Evolutionary conservation across 352 stramenopile species (phyloP).

Genomic region (Globisporangium spinosum): DNA sequence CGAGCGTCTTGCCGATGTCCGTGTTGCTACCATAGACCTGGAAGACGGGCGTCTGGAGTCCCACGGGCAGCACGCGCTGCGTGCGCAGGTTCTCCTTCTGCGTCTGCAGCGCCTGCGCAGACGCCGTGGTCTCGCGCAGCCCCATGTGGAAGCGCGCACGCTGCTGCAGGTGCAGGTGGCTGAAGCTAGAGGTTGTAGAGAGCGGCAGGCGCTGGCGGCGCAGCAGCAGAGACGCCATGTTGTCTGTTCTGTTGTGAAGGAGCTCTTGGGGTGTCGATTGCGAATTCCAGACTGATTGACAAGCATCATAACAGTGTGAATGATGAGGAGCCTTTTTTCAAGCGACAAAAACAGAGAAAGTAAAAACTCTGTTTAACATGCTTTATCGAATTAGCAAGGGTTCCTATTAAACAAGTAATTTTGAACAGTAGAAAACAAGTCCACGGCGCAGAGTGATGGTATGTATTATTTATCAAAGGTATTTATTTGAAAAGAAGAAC

Average conservation of each 20-base stretch:
- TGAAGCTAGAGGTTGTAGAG: not conserved
- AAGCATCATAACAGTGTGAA: conserved; percentile 1
- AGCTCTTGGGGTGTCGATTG: not conserved
- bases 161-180: not conserved
- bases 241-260: not conserved
- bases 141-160: conserved; percentile 43
- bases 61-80: conserved; percentile 40
- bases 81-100: conserved; percentile 54
- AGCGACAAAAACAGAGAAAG: too few species aligned
- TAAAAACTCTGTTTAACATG: not conserved
- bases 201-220: conserved; percentile 4
- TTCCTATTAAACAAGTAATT: too few species aligned
- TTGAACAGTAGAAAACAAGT: too few species aligned
- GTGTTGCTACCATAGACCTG: conserved; percentile 97
- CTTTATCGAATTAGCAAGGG: not conserved
- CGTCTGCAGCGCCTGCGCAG: conserved; percentile 30
- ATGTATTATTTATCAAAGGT: not conserved
- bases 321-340: not conserved
- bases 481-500: not conserved
- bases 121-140: conserved; percentile 29
- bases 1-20: conserved; percentile 96
- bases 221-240: conserved; percentile 3
- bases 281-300: not conserved
- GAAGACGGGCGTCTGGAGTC: conserved; percentile 71
- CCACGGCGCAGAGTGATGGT: not conserved